Evolutionary conservation across 2,329 filamentous ascomycete species (phyloP).

Genomic region (Remersonia thermophila): DNA sequence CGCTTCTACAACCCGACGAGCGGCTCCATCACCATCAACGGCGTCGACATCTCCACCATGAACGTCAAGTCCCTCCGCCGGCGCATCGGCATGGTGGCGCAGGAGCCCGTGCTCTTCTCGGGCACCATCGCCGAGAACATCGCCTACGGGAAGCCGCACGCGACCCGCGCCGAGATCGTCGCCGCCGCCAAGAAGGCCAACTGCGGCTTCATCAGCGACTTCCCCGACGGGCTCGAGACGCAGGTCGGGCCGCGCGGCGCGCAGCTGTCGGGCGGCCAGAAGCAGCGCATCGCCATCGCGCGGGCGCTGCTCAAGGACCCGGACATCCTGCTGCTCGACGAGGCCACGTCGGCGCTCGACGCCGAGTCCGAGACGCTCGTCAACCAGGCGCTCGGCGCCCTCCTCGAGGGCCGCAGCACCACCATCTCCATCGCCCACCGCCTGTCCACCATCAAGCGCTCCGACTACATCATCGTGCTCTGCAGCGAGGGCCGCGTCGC

Average conservation of each 20-base stretch:
- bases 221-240: conserved; percentile 90
- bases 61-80: conserved; percentile 88
- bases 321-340: conserved; percentile 91
- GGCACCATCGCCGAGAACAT: conserved; percentile 83
- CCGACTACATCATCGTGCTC: conserved; percentile 87
- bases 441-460: conserved; percentile 90
- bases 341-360: conserved; percentile 90
- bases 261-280: conserved; percentile 90
- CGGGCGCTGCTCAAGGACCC: conserved; percentile 89
- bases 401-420: conserved; percentile 80
- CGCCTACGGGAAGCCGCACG: conserved; percentile 72
- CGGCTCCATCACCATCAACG: conserved; percentile 72
- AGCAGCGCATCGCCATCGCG: conserved; percentile 95
- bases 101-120: conserved; percentile 88
- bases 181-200: conserved; percentile 83
- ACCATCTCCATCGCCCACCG: conserved; percentile 97
- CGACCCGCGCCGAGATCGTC: conserved; percentile 69
- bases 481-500: conserved; percentile 78
- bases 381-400: conserved; percentile 70
- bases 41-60: conserved; percentile 69
- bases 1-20: conserved; percentile 78
- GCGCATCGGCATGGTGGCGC: conserved; percentile 87
- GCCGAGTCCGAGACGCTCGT: conserved; percentile 95
- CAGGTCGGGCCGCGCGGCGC: conserved; percentile 85
- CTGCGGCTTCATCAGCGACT: conserved; percentile 92